Evolutionary conservation across 345 rosid genomes (phyloP).

Genomic region (Salix udensis): DNA sequence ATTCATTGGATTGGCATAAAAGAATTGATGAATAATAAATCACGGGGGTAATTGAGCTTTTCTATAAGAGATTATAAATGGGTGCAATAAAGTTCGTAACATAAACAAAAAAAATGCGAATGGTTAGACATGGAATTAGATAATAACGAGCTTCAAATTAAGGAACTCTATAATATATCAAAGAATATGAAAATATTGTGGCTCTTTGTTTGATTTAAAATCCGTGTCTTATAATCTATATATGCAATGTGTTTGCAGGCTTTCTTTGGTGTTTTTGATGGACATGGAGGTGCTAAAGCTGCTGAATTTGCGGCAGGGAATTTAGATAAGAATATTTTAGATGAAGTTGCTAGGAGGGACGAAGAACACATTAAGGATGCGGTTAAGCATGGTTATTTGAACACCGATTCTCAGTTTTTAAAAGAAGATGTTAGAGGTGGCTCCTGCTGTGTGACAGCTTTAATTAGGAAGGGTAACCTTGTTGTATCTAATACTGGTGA

Average conservation of each 20-base stretch:
- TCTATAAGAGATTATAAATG: background rate
- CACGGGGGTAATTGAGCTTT: background rate
- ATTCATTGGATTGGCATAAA: background rate
- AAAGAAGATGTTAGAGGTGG: conserved; percentile 61
- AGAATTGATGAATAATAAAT: background rate
- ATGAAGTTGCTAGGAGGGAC: conserved; percentile 33
- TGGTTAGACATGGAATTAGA: background rate
- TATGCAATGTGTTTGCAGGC: conserved; percentile 37
- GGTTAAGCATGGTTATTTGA: conserved; percentile 65
- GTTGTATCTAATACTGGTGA: conserved; percentile 84
- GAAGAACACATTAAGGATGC: conserved; percentile 47
- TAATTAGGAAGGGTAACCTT: conserved; percentile 60
- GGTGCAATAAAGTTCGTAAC: background rate
- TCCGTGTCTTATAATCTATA: background rate
- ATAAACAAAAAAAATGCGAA: background rate
- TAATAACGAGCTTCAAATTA: background rate
- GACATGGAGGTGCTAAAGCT: conserved; percentile 83
- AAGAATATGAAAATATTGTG: background rate
- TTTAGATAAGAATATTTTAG: conserved; percentile 53
- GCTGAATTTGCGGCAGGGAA: conserved; percentile 76
- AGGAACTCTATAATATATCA: background rate
- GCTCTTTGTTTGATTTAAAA: background rate
- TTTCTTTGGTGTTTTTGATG: conserved; percentile 79
- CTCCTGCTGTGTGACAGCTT: conserved; percentile 82
- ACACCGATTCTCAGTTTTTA: conserved; percentile 66